These are phyloP conservation scores for Nemania sp. DNA, from an alignment of 2,329 filamentous ascomycete genomes.

Conservation along the genomic window DNA sequence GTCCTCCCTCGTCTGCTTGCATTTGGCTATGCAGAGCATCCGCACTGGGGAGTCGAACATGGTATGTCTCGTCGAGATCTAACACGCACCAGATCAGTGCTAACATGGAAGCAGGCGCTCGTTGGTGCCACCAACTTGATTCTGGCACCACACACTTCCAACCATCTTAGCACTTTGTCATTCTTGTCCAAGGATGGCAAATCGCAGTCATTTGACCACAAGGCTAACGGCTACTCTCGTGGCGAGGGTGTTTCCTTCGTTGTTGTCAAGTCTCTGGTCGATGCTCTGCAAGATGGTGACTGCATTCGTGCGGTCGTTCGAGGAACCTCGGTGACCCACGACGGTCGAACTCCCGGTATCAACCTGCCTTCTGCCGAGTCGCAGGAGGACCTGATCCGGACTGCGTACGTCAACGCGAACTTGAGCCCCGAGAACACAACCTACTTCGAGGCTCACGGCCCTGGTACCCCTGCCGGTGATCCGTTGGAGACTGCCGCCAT, in stretches of 20 bases:
- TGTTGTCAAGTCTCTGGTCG: slow-evolving; percentile 52
- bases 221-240: slow-evolving; percentile 44
- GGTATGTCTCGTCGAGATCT: slow-evolving; percentile 23
- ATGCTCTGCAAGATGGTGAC: slow-evolving; percentile 52
- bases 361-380: slow-evolving; percentile 42
- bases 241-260: slow-evolving; percentile 55
- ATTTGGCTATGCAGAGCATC: slow-evolving; percentile 46
- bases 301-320: slow-evolving; percentile 47
- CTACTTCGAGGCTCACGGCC: slow-evolving; percentile 48
- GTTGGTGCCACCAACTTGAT: slow-evolving; percentile 39
- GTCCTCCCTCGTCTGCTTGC: slow-evolving; percentile 45
- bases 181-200: slow-evolving; percentile 37
- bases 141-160: slow-evolving; percentile 39
- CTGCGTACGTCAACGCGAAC: slow-evolving; percentile 40
- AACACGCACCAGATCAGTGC: background rate
- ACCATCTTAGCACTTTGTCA: slow-evolving; percentile 37
- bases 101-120: slow-evolving; percentile 30
- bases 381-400: slow-evolving; percentile 45
- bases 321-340: slow-evolving; percentile 47
- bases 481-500: slow-evolving; percentile 48
- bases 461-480: slow-evolving; percentile 47
- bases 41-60: slow-evolving; percentile 42
- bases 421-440: slow-evolving; percentile 38
- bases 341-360: slow-evolving; percentile 50
- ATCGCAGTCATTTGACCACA: slow-evolving; percentile 38